These are phyloP conservation scores for Chaetomiaceae sp. DNA, from an alignment of 2,329 filamentous ascomycete genomes.

Conservation along the genomic window DNA sequence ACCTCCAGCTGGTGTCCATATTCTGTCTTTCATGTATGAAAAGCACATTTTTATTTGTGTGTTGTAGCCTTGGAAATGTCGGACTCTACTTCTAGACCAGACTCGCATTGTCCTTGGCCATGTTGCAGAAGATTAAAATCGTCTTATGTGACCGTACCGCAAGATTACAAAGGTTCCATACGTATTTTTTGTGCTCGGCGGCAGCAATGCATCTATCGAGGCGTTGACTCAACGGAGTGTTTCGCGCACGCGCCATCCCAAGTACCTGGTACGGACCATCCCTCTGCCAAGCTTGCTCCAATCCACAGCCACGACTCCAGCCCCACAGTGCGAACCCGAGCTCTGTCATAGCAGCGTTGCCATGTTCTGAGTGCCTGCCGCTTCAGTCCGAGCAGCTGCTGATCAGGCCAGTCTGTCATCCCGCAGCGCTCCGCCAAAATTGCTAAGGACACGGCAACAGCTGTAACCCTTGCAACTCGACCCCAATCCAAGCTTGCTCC, in stretches of 20 bases:
- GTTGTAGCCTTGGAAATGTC: too few relatives aligned
- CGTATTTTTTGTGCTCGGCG: too few relatives aligned
- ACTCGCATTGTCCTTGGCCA: too few relatives aligned
- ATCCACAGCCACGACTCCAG: constrained; percentile 4
- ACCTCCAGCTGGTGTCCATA: too few relatives aligned
- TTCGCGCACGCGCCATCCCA: neutral
- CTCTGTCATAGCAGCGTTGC: constrained; percentile 1
- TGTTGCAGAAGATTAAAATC: too few relatives aligned
- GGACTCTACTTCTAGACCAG: too few relatives aligned
- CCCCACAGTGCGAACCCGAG: constrained; percentile 12
- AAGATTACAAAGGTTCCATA: too few relatives aligned
- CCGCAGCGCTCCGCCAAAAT: constrained; percentile 17
- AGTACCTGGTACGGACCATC: too few relatives aligned
- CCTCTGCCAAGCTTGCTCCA: neutral
- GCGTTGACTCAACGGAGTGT: neutral
- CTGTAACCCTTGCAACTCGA: constrained; percentile 6
- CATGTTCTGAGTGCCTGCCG: neutral
- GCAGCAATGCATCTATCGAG: constrained; percentile 13
- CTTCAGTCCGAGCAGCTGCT: neutral
- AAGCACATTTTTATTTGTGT: too few relatives aligned
- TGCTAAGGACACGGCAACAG: constrained; percentile 11
- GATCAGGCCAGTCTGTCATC: constrained; percentile 25
- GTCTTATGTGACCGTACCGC: too few relatives aligned
- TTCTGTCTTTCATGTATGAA: too few relatives aligned
- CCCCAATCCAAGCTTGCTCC: constrained; percentile 15